Evolutionary conservation across 2,329 filamentous ascomycete genomes (phyloP).

Genomic region (Trichoderma breve): DNA sequence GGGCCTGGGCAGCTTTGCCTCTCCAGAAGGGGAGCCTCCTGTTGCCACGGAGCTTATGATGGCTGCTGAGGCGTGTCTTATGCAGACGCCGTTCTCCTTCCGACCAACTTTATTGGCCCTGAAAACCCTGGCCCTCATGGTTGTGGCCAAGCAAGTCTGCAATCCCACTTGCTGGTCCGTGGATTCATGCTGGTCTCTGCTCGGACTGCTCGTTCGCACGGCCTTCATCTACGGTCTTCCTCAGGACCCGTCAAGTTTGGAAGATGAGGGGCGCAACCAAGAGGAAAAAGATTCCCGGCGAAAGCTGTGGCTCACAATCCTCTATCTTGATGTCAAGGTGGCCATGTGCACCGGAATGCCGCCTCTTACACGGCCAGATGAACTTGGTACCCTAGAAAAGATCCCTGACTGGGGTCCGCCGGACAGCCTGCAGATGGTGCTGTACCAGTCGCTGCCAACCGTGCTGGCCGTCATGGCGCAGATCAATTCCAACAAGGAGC

Average conservation of each 20-base stretch:
- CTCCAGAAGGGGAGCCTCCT: constrained; percentile 32
- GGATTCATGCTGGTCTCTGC: constrained; percentile 37
- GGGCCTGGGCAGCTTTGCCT: constrained; percentile 35
- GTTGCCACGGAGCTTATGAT: constrained; percentile 37
- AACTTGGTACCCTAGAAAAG: constrained; percentile 29
- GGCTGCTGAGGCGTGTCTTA: constrained; percentile 38
- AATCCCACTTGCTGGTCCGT: constrained; percentile 39
- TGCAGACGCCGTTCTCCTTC: constrained; percentile 40
- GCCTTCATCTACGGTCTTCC: constrained; percentile 37
- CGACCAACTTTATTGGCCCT: constrained; percentile 35
- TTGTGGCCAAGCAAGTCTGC: constrained; percentile 38
- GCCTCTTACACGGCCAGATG: constrained; percentile 34
- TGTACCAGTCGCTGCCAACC: constrained; percentile 33
- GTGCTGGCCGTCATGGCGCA: constrained; percentile 33
- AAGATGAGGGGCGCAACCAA: constrained; percentile 26
- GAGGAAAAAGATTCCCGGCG: constrained; percentile 31
- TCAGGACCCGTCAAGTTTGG: constrained; percentile 29
- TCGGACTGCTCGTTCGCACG: constrained; percentile 35
- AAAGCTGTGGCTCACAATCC: constrained; percentile 37
- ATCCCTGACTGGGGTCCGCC: constrained; percentile 30
- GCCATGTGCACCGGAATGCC: constrained; percentile 38
- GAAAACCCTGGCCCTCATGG: constrained; percentile 34
- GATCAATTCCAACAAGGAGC: constrained; percentile 34
- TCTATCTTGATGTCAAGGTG: constrained; percentile 38
- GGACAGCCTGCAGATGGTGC: constrained; percentile 34